Conservation (phyloP, 2,329 filamentous ascomycete species). For the Geosmithia putterillii region DNA sequence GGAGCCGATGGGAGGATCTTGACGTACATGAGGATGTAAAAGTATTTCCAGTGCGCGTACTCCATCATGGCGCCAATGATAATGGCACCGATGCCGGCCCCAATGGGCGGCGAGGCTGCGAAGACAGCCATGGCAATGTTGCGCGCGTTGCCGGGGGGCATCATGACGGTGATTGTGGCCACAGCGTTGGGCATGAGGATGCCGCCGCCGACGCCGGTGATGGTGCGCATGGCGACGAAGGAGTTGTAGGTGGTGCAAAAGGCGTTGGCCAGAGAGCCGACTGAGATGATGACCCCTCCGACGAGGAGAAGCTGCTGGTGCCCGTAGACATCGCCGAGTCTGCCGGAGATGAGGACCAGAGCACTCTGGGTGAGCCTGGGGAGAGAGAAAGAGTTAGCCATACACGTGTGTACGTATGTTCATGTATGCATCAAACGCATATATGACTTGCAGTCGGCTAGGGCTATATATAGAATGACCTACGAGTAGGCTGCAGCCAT, state of each 20-base stretch:
- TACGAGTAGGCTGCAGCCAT: slow-evolving; percentile 24
- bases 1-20: background rate
- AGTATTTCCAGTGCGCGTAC: slow-evolving; percentile 1
- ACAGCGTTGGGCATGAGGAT: slow-evolving; percentile 40
- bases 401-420: no score
- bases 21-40: slow-evolving; percentile 1
- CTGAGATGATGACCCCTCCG: slow-evolving; percentile 26
- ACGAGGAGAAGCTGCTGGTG: slow-evolving; percentile 32
- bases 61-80: slow-evolving; percentile 22
- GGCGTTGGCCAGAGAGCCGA: slow-evolving; percentile 29
- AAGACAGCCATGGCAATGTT: slow-evolving; percentile 34
- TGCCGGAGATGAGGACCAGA: slow-evolving; percentile 38
- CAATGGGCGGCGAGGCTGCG: slow-evolving; percentile 31
- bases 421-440: background rate
- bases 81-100: slow-evolving; percentile 27
- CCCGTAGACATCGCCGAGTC: slow-evolving; percentile 39
- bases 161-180: slow-evolving; percentile 32
- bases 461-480: no score
- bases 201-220: slow-evolving; percentile 34
- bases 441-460: background rate
- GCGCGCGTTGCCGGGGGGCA: slow-evolving; percentile 29
- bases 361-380: slow-evolving; percentile 35
- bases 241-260: slow-evolving; percentile 18
- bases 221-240: slow-evolving; percentile 29
- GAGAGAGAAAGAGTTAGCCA: background rate